These are phyloP conservation scores for Teunomyces funiuensis DNA, from an alignment of 805 yeast genomes.

Conservation along the genomic window DNA sequence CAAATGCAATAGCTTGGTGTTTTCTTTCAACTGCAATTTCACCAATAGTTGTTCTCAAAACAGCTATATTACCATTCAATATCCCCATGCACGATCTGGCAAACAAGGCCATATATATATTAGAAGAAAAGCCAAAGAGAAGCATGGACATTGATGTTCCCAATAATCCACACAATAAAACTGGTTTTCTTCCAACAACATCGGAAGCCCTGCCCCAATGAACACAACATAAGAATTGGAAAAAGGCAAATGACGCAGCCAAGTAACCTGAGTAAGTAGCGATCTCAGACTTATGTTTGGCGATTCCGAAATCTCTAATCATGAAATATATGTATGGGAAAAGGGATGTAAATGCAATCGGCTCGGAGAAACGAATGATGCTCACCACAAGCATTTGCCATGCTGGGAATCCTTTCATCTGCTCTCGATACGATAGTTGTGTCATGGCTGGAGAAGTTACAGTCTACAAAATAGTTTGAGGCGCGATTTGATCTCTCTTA, in stretches of 20 bases:
- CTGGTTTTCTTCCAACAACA: constrained; percentile 54
- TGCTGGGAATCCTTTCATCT: constrained; percentile 56
- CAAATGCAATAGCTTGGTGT: constrained; percentile 64
- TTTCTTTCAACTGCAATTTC: constrained; percentile 55
- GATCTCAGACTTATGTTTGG: constrained; percentile 50
- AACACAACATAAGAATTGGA: constrained; percentile 56
- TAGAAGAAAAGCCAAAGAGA: constrained; percentile 53
- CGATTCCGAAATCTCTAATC: constrained; percentile 56
- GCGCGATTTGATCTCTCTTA: constrained; percentile 1
- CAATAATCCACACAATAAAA: constrained; percentile 49
- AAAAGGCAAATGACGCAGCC: constrained; percentile 59
- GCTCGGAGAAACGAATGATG: constrained; percentile 57
- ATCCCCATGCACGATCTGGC: constrained; percentile 57
- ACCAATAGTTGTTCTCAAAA: constrained; percentile 61
- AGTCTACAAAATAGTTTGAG: neutral
- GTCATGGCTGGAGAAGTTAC: constrained; percentile 1
- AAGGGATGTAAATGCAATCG: constrained; percentile 61
- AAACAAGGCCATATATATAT: constrained; percentile 50
- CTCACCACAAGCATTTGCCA: constrained; percentile 43
- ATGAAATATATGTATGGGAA: constrained; percentile 66
- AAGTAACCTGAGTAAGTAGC: constrained; percentile 62
- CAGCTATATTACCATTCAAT: constrained; percentile 64
- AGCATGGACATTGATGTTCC: constrained; percentile 53
- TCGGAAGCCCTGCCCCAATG: constrained; percentile 63
- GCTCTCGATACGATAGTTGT: constrained; percentile 35